Conservation (phyloP, 2,329 filamentous ascomycete species). For the Aspergillus sp. region DNA sequence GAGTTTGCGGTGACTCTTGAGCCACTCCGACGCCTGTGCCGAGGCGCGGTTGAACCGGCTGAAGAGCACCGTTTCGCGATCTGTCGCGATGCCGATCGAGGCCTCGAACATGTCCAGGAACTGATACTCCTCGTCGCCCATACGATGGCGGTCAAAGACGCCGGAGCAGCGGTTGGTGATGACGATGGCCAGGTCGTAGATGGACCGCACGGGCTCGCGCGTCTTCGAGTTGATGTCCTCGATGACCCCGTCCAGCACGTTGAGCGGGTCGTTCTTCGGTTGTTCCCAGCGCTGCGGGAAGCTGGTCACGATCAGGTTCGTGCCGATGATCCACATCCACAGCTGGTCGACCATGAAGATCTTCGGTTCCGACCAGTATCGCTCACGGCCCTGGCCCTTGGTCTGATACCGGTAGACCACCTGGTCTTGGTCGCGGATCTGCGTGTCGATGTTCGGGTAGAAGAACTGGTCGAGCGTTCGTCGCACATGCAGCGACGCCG, state of each 20-base stretch:
- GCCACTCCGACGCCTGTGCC: slow-evolving; percentile 55
- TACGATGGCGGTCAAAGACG: slow-evolving; percentile 59
- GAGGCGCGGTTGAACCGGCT: slow-evolving; percentile 60
- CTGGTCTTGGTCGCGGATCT: slow-evolving; percentile 60
- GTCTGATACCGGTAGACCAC: slow-evolving; percentile 63
- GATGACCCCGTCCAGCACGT: slow-evolving; percentile 61
- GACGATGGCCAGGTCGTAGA: slow-evolving; percentile 63
- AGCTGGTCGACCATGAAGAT: slow-evolving; percentile 70
- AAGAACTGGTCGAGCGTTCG: slow-evolving; percentile 66
- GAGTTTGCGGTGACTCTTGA: slow-evolving; percentile 50
- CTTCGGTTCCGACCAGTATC: slow-evolving; percentile 49
- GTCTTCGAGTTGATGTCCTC: slow-evolving; percentile 67
- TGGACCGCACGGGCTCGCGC: slow-evolving; percentile 57
- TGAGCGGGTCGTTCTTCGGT: slow-evolving; percentile 61
- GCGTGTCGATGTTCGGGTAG: slow-evolving; percentile 61
- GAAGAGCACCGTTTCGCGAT: slow-evolving; percentile 60
- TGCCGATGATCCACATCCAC: slow-evolving; percentile 63
- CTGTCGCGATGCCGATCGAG: slow-evolving; percentile 56
- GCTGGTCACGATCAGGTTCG: slow-evolving; percentile 56
- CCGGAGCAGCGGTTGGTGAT: slow-evolving; percentile 62
- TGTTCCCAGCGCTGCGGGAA: slow-evolving; percentile 48
- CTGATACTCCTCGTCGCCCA: slow-evolving; percentile 60
- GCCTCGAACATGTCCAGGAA: slow-evolving; percentile 69
- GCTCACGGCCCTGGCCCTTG: slow-evolving; percentile 31
- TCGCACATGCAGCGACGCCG: slow-evolving; percentile 52